phyloP scores from a whole-genome alignment of 2,329 filamentous ascomycete genomes.

The Alternaria gaisen region DNA sequence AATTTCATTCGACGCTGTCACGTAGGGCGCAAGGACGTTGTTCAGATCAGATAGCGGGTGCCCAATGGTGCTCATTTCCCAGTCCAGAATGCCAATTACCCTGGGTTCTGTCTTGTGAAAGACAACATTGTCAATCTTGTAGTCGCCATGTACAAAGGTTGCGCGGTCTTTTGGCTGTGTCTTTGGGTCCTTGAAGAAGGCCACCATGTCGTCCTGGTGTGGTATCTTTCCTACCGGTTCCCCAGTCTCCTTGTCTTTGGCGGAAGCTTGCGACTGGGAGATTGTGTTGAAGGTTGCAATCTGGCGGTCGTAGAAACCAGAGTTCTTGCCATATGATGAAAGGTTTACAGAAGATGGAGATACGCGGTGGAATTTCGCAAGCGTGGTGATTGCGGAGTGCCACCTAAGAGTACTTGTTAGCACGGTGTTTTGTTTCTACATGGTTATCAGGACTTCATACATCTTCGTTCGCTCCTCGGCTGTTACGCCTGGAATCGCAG shows the following conservation, averaged over 20 bases:
- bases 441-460: constrained; percentile 48
- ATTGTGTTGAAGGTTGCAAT: constrained; percentile 83
- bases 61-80: constrained; percentile 96
- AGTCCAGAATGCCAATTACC: constrained; percentile 93
- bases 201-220: constrained; percentile 80
- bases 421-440: neutral
- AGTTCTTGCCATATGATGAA: constrained; percentile 73
- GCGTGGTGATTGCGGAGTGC: constrained; percentile 81
- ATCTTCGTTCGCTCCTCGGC: constrained; percentile 75
- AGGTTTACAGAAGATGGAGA: constrained; percentile 72
- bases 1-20: constrained; percentile 51
- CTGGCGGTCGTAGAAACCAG: constrained; percentile 86
- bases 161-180: constrained; percentile 79
- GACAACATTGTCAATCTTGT: constrained; percentile 74
- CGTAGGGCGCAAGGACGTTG: constrained; percentile 70
- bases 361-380: constrained; percentile 86
- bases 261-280: constrained; percentile 77
- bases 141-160: constrained; percentile 91
- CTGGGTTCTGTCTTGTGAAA: constrained; percentile 88
- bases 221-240: constrained; percentile 82
- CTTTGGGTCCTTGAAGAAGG: constrained; percentile 75
- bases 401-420: constrained; percentile 64
- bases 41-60: constrained; percentile 91
- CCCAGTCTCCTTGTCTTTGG: constrained; percentile 79
- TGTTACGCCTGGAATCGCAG: constrained; percentile 76